These are phyloP conservation scores for Cercospora nicotianae DNA, from an alignment of 2,329 filamentous ascomycete species.

Conservation along the genomic window DNA sequence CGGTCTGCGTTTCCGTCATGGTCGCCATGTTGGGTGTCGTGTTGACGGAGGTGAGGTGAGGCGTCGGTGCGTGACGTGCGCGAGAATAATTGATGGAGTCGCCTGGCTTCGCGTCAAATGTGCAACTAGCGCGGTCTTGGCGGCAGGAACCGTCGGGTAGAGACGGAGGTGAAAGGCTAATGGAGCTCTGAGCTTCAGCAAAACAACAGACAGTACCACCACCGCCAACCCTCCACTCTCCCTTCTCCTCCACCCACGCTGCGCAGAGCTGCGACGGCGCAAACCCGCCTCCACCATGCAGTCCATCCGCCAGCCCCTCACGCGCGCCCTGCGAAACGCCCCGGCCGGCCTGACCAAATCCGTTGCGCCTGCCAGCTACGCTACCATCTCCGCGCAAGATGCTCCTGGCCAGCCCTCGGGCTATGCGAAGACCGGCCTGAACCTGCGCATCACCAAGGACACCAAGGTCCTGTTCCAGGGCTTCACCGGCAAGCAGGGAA, in stretches of 20 bases:
- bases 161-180: slow-evolving; percentile 6
- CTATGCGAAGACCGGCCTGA: slow-evolving; percentile 48
- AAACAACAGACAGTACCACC: slow-evolving; percentile 3
- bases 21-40: slow-evolving; percentile 57
- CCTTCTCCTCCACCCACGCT: slow-evolving; percentile 6
- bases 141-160: neutral
- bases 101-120: neutral
- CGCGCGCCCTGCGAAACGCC: slow-evolving; percentile 67
- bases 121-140: neutral
- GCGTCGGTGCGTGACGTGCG: neutral
- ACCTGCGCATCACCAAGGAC: slow-evolving; percentile 88
- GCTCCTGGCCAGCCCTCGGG: slow-evolving; percentile 43
- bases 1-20: slow-evolving; percentile 54
- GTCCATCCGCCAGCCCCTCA: slow-evolving; percentile 73
- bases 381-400: slow-evolving; percentile 59
- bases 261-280: slow-evolving; percentile 20
- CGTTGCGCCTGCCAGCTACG: slow-evolving; percentile 66
- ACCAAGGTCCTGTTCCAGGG: slow-evolving; percentile 97
- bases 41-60: neutral
- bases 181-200: slow-evolving; percentile 2
- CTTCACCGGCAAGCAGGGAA: slow-evolving; percentile 73
- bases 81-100: neutral
- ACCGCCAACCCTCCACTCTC: slow-evolving; percentile 2
- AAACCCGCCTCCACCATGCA: slow-evolving; percentile 64
- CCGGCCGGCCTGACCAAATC: slow-evolving; percentile 49